Conservation (phyloP, 2,329 filamentous ascomycete species). For the Aureobasidium vineae region DNA sequence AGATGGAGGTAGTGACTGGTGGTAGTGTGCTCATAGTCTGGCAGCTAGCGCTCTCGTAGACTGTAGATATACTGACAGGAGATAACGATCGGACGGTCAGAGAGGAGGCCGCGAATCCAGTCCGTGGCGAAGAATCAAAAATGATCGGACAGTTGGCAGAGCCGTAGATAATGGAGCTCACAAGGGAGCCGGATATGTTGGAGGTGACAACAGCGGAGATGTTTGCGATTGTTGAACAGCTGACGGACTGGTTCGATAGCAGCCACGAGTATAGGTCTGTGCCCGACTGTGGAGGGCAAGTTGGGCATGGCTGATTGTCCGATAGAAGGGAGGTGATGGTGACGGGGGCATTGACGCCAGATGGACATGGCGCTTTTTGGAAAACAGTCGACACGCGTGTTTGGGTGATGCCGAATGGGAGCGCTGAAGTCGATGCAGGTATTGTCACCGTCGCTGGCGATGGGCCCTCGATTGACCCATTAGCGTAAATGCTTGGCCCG, state of each 20-base stretch:
- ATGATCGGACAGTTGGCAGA: slow-evolving; percentile 3
- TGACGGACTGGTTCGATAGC: not conserved
- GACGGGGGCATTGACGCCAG: not conserved
- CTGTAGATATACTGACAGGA: not conserved
- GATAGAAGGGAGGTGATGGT: not conserved
- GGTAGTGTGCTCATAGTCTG: slow-evolving; percentile 4
- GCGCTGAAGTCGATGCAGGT: not conserved
- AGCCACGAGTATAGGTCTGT: not conserved
- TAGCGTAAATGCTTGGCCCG: not conserved
- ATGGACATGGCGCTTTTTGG: not conserved
- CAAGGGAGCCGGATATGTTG: not conserved
- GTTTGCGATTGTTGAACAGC: slow-evolving; percentile 8
- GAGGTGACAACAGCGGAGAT: slow-evolving; percentile 15
- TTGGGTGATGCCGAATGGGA: not conserved
- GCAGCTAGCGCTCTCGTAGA: slow-evolving; percentile 3
- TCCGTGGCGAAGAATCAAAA: not conserved
- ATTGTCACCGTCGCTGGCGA: not conserved
- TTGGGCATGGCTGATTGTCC: slow-evolving; percentile 2
- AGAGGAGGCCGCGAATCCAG: not conserved
- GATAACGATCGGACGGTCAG: not conserved
- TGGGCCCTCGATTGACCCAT: not conserved
- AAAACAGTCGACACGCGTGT: not conserved
- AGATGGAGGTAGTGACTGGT: slow-evolving; percentile 11
- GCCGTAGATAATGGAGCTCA: not conserved
- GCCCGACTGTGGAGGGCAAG: not conserved